These are phyloP conservation scores for Calonectria pseudoreteaudii DNA, from an alignment of 2,329 filamentous ascomycete genomes.

Conservation along the genomic window DNA sequence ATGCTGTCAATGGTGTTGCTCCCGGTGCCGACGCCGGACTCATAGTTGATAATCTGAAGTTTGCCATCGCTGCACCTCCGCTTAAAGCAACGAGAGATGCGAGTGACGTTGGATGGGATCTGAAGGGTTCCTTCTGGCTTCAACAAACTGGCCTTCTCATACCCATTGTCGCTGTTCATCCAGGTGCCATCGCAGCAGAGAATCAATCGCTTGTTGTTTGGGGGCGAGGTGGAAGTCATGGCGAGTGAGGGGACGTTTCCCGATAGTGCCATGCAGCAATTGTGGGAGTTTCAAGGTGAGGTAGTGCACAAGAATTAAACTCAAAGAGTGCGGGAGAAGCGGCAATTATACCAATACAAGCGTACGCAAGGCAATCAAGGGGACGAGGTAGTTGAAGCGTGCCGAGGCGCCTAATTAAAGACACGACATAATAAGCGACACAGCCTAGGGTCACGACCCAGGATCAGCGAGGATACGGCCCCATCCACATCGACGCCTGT, in stretches of 20 bases:
- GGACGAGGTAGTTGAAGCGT: conserved; percentile 1
- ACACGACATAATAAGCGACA: conserved; percentile 36
- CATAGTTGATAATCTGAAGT: conserved; percentile 71
- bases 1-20: conserved; percentile 61
- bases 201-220: conserved; percentile 58
- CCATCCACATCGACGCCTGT: conserved; percentile 4
- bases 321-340: background rate
- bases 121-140: conserved; percentile 56
- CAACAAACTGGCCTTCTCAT: conserved; percentile 52
- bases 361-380: background rate
- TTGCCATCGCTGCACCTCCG: conserved; percentile 62
- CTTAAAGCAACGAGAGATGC: conserved; percentile 68
- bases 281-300: too few species aligned
- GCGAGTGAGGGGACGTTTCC: background rate
- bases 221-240: background rate
- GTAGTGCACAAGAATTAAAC: background rate
- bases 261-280: background rate
- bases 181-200: conserved; percentile 67
- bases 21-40: conserved; percentile 70
- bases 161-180: conserved; percentile 65
- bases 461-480: conserved; percentile 26
- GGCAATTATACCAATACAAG: background rate
- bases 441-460: conserved; percentile 36
- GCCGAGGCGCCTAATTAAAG: conserved; percentile 14
- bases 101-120: conserved; percentile 70